phyloP scores from a whole-genome alignment of 1,284 basidiomycete species.

The Lentinus polychrous region DNA sequence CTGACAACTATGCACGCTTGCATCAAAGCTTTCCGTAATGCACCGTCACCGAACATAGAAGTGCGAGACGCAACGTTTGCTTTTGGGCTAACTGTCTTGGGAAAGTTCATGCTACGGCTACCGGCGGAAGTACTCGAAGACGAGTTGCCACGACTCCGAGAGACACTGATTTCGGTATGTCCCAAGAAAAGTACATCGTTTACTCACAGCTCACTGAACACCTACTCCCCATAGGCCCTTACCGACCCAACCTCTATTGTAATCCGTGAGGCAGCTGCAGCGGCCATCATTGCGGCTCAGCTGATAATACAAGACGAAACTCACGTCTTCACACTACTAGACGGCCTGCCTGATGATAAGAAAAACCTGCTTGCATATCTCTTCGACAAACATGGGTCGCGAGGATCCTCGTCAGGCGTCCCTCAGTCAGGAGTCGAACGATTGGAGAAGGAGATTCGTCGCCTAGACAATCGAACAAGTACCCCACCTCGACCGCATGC shows the following conservation, averaged over 20 bases:
- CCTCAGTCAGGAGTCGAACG: conserved; percentile 45
- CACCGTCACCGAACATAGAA: conserved; percentile 41
- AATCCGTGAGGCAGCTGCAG: conserved; percentile 74
- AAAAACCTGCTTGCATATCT: conserved; percentile 81
- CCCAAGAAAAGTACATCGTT: conserved; percentile 1
- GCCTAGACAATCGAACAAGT: conserved; percentile 68
- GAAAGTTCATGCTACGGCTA: conserved; percentile 71
- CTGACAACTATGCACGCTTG: conserved; percentile 73
- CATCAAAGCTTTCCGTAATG: conserved; percentile 53
- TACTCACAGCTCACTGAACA: background rate
- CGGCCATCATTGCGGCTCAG: conserved; percentile 74
- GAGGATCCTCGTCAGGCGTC: conserved; percentile 30
- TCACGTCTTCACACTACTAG: conserved; percentile 70
- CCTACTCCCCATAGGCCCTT: conserved; percentile 42
- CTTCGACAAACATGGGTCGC: conserved; percentile 74
- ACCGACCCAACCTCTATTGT: conserved; percentile 66
- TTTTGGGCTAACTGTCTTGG: conserved; percentile 74
- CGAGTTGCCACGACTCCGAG: conserved; percentile 68
- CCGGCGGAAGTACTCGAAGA: conserved; percentile 81
- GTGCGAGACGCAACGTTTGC: conserved; percentile 63
- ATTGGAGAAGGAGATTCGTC: conserved; percentile 68
- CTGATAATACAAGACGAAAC: conserved; percentile 73
- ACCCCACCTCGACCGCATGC: conserved; percentile 39
- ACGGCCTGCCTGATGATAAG: conserved; percentile 76
- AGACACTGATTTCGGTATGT: conserved; percentile 62